Conservation (phyloP, 257 asterid species). For the Gynochthodes officinalis region DNA sequence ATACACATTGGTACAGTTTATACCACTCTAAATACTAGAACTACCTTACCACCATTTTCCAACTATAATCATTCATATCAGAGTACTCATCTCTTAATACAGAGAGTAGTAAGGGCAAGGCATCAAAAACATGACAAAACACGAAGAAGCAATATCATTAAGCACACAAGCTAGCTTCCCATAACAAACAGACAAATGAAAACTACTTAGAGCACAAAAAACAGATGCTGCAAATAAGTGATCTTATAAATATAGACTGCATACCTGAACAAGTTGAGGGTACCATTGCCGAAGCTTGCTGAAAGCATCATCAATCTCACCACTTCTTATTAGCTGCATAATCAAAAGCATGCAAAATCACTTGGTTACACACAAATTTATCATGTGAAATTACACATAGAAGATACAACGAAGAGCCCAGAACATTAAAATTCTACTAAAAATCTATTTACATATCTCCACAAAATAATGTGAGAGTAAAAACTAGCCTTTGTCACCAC, state of each 20-base stretch:
- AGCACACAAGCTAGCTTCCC: neutral
- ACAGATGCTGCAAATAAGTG: neutral
- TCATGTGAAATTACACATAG: neutral
- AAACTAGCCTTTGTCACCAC: neutral
- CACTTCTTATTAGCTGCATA: constrained; percentile 70
- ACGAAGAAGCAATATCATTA: neutral
- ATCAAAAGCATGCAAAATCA: constrained; percentile 12
- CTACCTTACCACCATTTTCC: neutral
- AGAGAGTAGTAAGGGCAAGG: neutral
- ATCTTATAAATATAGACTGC: neutral
- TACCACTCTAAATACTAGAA: neutral
- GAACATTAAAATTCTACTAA: neutral
- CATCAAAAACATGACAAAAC: neutral
- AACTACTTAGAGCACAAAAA: neutral
- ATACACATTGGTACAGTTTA: too few species aligned
- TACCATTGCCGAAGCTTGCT: constrained; percentile 55
- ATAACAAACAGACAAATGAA: neutral
- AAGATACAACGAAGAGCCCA: neutral
- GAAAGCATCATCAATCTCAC: constrained; percentile 72
- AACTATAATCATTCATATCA: too few species aligned
- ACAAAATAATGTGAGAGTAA: neutral
- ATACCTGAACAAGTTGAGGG: constrained; percentile 84
- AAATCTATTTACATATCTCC: neutral
- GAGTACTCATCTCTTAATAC: constrained; percentile 5
- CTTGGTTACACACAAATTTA: neutral